Base-by-base conservation (phyloP, 257 asterid genomes). In the Primulina tabacum region DNA sequence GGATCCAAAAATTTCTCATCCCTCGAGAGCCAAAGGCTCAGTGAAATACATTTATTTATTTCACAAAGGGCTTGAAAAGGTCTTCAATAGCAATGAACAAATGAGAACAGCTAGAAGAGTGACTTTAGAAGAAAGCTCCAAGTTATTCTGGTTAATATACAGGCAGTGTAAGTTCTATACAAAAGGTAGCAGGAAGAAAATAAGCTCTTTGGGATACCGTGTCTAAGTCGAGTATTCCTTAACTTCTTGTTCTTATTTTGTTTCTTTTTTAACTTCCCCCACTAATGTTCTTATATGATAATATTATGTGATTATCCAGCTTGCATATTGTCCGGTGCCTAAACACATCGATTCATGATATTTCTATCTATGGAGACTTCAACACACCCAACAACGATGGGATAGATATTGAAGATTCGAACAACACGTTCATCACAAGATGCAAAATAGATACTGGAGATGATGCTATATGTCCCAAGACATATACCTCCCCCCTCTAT, bases 381-480 rank as follows among this genome's bases (percentile, higher is more conserved):
- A 87, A 87, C 73, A 81, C 92, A 2, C 99, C 99, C 0, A 93
- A 93, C 80, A 93, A 90, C 10, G 99, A 90, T 70, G 99, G 97
- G 14, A 93, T 93, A 30, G 99, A 90, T 30, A 82, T 93, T 18
- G 95, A 89, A 72, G 99, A 93, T 71, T 93, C 97, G 2, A 93
- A 89, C 79, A 93, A 90, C 34, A 89, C 99, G 1, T 50, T 89
- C 71, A 87, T 93, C 74, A 78, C 83, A 28, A 82, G 95, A 65
- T 84, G 95, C 90, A 77, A 62, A 38, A 93, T 93, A 35, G 37
- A 93, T 47, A 93, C 99, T 0, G 99, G 99, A n/a, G 99, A 93
- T 38, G 99, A 93, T 85, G 99, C 96, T 62, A 90, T 93, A 35
- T 93, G 99, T 65, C 97, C 95, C 18, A 93, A 93, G 82, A 87